Conservation (phyloP, 805 yeast genomes). For the Candida glaebosa region DNA sequence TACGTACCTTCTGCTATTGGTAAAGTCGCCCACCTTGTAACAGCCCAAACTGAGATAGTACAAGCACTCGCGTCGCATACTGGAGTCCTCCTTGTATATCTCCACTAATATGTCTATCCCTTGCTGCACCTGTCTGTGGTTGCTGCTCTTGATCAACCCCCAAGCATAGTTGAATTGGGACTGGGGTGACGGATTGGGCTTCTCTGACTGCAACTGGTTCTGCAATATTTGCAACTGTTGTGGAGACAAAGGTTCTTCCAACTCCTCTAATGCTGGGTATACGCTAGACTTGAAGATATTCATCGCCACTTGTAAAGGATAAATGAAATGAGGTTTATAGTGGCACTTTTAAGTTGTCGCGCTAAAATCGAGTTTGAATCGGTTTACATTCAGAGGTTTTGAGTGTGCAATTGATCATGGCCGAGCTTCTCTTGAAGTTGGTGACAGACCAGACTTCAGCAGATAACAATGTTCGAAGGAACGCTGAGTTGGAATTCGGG, state of each 20-base stretch:
- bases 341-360: not conserved
- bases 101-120: slow-evolving; percentile 77
- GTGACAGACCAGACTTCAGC: slow-evolving; percentile 32
- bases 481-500: slow-evolving; percentile 51
- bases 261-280: slow-evolving; percentile 42
- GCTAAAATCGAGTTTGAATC: too few relatives aligned
- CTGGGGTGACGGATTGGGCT: slow-evolving; percentile 75
- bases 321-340: not conserved
- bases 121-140: slow-evolving; percentile 61
- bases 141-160: slow-evolving; percentile 80
- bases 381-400: too few relatives aligned
- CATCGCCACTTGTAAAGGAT: not conserved
- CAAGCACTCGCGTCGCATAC: slow-evolving; percentile 82
- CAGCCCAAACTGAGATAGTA: slow-evolving; percentile 87
- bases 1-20: slow-evolving; percentile 80
- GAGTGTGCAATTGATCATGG: too few relatives aligned
- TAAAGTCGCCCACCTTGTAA: slow-evolving; percentile 81
- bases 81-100: slow-evolving; percentile 71
- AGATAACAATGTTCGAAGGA: slow-evolving; percentile 49
- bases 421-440: slow-evolving; percentile 5
- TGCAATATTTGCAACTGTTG: slow-evolving; percentile 75
- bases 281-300: slow-evolving; percentile 9
- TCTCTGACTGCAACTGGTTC: slow-evolving; percentile 75
- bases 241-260: slow-evolving; percentile 54
- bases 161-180: slow-evolving; percentile 93